Evolutionary conservation across 1,284 basidiomycete species (phyloP), one percentile per base, ranked within the genome.

Genomic region (Cerioporus squamosus): DNA sequence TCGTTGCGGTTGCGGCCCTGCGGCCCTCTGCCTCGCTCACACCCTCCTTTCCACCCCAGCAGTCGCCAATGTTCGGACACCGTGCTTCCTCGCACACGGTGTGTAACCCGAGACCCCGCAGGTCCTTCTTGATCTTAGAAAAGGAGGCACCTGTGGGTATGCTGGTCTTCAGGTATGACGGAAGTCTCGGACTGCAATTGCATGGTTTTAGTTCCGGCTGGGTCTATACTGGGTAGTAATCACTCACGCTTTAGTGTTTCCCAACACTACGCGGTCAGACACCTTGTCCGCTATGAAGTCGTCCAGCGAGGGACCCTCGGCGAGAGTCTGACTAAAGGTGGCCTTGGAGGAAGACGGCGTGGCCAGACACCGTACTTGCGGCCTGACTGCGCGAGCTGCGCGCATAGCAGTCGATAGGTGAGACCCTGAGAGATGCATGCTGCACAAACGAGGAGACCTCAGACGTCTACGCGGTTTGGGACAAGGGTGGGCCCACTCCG

Each of bases 41-140:
- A 52, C 84, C 86, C 45, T 88, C 82, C 66, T 88, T 90, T 2
- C 96, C 96, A 50, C 97, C 96, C 97, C 97, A 99, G 74, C 97
- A 99, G 70, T 99, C 97, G 29, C 97, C 97, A 57, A 99, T 98
- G 71, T 99, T 99, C 1, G 97, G 97, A 81, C 97, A 99, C 60
- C 96, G 86, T 24, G 97, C 97, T 75, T 99, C 97, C 75, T 99
- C 97, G 70, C 97, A 99, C 1, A 99, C 97, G 0, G 97, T 99
- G 70, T 97, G 94, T 49, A 99, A 79, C 9, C 87, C 86, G 0
- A 99, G 83, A 1, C 95, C 96, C 55, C 97, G 83, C 20, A 99
- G 81, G 73, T 99, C 97, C 67, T 91, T 92, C 83, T 97, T 98
- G 68, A 99, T 98, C 67, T 87, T 93, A 60, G 87, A 90, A 74